A percentile compares a stretch with the other conserved stretches of the same genome.
phyloP scores from a whole-genome alignment of 164 flowering plant genomes.

The Saururus chinensis region DNA sequence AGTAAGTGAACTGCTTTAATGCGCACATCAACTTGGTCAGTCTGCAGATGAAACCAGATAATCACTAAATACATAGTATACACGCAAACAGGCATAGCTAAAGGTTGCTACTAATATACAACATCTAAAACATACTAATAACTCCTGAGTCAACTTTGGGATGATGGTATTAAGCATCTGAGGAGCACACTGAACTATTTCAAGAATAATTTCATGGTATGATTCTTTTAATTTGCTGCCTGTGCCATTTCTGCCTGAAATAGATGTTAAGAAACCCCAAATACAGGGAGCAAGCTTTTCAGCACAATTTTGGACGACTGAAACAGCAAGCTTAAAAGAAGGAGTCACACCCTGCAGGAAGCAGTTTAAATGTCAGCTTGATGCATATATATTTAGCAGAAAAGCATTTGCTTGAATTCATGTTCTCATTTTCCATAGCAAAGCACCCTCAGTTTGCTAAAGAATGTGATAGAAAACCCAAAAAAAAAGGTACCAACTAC shows the following conservation, averaged over 20 bases:
- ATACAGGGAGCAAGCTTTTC: conserved; percentile 57
- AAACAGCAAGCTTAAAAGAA: conserved; percentile 58
- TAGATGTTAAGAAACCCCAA: conserved; percentile 54
- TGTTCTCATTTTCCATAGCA: not conserved
- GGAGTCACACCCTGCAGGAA: conserved; percentile 43
- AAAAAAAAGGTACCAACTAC: not conserved
- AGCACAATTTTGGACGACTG: conserved; percentile 44
- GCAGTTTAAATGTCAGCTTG: not conserved
- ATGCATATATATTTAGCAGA: not conserved
- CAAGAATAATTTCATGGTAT: conserved; percentile 73
- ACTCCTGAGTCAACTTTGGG: conserved; percentile 69
- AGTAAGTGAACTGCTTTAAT: conserved; percentile 71
- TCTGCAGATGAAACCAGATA: conserved; percentile 29
- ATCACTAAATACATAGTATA: not conserved
- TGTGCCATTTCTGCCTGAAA: conserved; percentile 50
- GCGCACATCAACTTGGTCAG: conserved; percentile 94
- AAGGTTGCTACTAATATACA: not conserved
- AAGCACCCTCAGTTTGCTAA: not conserved
- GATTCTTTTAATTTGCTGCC: conserved; percentile 55
- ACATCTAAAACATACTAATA: conserved; percentile 37
- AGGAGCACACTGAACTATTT: conserved; percentile 63
- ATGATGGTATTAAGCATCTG: conserved; percentile 75
- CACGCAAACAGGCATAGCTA: not conserved
- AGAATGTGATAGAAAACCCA: not conserved
- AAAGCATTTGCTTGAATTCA: too few relatives aligned